These are phyloP conservation scores for Alternaria metachromatica DNA, from an alignment of 2,329 filamentous ascomycete genomes.

Conservation along the genomic window DNA sequence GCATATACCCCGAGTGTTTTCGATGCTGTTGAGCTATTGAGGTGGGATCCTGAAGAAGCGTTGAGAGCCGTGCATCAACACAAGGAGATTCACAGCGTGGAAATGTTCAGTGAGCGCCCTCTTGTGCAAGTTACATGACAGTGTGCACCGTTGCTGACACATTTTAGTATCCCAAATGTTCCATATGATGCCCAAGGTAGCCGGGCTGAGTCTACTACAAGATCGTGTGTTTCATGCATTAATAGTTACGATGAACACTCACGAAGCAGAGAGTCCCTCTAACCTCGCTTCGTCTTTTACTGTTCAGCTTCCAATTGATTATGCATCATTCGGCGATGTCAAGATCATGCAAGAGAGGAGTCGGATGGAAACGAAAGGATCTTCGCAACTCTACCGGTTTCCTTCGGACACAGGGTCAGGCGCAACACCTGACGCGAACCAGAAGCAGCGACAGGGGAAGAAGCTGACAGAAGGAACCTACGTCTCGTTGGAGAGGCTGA, in stretches of 20 bases:
- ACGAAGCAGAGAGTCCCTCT: slow-evolving; percentile 19
- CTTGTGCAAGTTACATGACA: neutral
- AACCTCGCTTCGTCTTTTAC: slow-evolving; percentile 60
- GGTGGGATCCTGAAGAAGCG: slow-evolving; percentile 50
- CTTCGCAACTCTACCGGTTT: slow-evolving; percentile 9
- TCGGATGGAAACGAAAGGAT: slow-evolving; percentile 18
- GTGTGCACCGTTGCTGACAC: slow-evolving; percentile 7
- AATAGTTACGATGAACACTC: slow-evolving; percentile 58
- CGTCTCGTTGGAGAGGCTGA: slow-evolving; percentile 64
- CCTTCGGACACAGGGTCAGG: neutral
- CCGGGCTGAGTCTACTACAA: slow-evolving; percentile 58
- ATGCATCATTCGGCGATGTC: slow-evolving; percentile 50
- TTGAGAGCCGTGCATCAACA: slow-evolving; percentile 26
- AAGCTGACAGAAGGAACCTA: slow-evolving; percentile 66
- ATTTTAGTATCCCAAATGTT: slow-evolving; percentile 66
- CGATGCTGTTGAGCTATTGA: slow-evolving; percentile 53
- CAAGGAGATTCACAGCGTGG: slow-evolving; percentile 38
- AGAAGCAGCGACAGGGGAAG: slow-evolving; percentile 51
- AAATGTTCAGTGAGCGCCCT: slow-evolving; percentile 45
- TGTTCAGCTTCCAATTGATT: slow-evolving; percentile 60
- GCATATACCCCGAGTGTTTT: slow-evolving; percentile 66
- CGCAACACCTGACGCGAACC: slow-evolving; percentile 13
- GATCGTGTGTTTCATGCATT: slow-evolving; percentile 72
- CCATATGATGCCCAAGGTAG: slow-evolving; percentile 60
- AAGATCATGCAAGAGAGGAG: slow-evolving; percentile 19